Evolutionary conservation across 2,329 filamentous ascomycete species (phyloP), one percentile per base, ranked within the genome.

Genomic region (Aspergillus calidoustus): DNA sequence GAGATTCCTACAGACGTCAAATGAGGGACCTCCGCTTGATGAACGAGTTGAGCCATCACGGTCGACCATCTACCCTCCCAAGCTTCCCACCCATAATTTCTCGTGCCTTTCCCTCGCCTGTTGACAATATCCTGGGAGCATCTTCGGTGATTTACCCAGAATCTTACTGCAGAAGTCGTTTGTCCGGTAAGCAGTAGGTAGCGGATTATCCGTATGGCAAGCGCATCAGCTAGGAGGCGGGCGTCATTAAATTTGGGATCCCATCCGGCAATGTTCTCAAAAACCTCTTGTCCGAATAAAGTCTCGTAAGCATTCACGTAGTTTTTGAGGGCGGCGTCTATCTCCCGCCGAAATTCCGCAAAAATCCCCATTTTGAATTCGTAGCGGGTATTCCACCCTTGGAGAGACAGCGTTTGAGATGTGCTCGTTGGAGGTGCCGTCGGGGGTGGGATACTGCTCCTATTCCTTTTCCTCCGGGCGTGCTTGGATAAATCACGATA

Each of bases 401-500:
- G 88, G 9, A 89, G 82, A 1, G 93, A 91, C n/a, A 97, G 79
- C 0, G 91, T 92, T 71, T 95, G 91, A 1, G 93, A 96, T 1
- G 92, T 96, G 22, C 85, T 88, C 0, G 91, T 94, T 1, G 92
- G 92, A 4, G 93, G 91, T 34, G 92, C 84, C 7, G 92, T 94
- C 3, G 93, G 92, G 52, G 90, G 88, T 11, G 93, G 93, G 15
- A 91, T 88, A 19, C 87, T 83, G 7, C 91, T 90, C 61, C 93
- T 86, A 51, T 91, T 90, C 68, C 91, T 90, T 81, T 98, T 98
- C 74, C 95, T 90, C 68, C 93, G 87, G 9, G 91, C 85, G 80
- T 97, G 94, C 62, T 96, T 93, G n/a, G 92, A 93, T 13, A 98
- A 83, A 69, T 99, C 94, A 50, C 93, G 86, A 75, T 98, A 98